Percentiles rank a stretch among this genome's conserved stretches.
Conservation (phyloP, 192 early-diverging fungal genomes). For the Umbelopsis ramanniana region DNA sequence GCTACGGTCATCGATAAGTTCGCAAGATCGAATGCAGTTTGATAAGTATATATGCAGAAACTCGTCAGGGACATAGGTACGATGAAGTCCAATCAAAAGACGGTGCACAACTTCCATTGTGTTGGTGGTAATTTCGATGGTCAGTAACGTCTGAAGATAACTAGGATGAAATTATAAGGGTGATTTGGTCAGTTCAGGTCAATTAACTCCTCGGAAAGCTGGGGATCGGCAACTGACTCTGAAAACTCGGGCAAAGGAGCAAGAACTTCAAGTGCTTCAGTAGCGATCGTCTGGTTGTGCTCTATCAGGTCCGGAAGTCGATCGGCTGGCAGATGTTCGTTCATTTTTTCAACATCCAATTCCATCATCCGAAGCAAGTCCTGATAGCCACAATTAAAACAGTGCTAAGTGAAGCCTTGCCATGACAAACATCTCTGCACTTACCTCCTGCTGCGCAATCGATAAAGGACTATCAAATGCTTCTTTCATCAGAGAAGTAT, state of each 20-base stretch:
- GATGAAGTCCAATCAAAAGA: slow-evolving; percentile 33
- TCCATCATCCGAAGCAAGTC: slow-evolving; percentile 8
- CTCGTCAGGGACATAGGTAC: slow-evolving; percentile 36
- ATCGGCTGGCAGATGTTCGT: slow-evolving; percentile 24
- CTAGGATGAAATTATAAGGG: background rate
- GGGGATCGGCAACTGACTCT: slow-evolving; percentile 34
- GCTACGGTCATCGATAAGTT: slow-evolving; percentile 45
- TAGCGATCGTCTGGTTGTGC: slow-evolving; percentile 49
- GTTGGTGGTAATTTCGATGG: slow-evolving; percentile 32
- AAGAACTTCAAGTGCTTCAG: slow-evolving; percentile 39
- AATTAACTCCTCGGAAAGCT: background rate
- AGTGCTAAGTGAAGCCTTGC: background rate
- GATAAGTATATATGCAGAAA: slow-evolving; percentile 46
- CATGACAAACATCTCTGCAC: too few species aligned
- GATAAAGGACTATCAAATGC: slow-evolving; percentile 1
- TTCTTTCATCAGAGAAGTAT: background rate
- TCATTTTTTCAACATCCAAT: background rate
- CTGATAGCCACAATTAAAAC: background rate
- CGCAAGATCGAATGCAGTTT: slow-evolving; percentile 47
- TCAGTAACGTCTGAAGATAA: slow-evolving; percentile 22
- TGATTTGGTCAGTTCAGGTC: background rate
- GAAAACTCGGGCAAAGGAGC: slow-evolving; percentile 28
- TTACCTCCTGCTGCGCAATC: slow-evolving; percentile 15
- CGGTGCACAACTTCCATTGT: slow-evolving; percentile 50
- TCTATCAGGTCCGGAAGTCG: slow-evolving; percentile 48